Percentiles rank a stretch among this genome's conserved stretches.
Conservation (phyloP, 1,284 basidiomycete species). For the Ustilago loliicola region DNA sequence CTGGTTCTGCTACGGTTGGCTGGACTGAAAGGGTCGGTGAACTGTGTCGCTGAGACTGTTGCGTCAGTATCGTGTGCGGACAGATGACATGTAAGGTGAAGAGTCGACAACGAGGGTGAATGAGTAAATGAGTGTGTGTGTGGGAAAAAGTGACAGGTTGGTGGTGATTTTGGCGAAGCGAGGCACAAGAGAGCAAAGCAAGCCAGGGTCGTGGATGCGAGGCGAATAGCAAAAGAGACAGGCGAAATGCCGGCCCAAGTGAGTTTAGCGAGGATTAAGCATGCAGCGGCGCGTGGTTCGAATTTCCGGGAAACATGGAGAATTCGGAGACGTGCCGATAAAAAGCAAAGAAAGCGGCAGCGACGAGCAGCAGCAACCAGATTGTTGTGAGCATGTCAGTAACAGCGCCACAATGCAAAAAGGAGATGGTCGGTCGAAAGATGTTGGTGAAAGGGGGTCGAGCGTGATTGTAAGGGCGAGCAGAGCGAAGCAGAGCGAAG, state of each 20-base stretch:
- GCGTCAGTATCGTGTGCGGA: background rate
- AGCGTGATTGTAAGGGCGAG: too few species aligned
- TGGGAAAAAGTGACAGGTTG: conserved; percentile 12
- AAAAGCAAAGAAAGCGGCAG: background rate
- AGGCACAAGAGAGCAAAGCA: background rate
- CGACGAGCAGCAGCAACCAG: background rate
- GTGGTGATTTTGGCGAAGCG: conserved; percentile 6
- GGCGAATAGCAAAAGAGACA: background rate
- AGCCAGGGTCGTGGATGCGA: conserved; percentile 13
- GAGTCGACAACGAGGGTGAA: background rate
- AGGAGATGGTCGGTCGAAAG: too few species aligned
- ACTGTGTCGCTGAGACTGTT: conserved; percentile 46
- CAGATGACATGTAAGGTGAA: background rate
- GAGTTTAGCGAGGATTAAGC: conserved; percentile 10
- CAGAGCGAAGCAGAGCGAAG: too few species aligned
- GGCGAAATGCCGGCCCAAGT: background rate
- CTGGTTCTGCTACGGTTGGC: conserved; percentile 37
- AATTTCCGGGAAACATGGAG: conserved; percentile 23
- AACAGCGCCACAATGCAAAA: too few species aligned
- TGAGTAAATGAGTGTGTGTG: conserved; percentile 2
- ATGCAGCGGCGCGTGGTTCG: conserved; percentile 17
- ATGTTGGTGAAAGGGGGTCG: too few species aligned
- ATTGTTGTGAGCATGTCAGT: background rate
- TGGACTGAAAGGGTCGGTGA: conserved; percentile 48
- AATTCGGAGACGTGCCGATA: conserved; percentile 18